Evolutionary conservation across 495 filamentous ascomycete genomes (phyloP).

Genomic region (Aspergillus indologenus): DNA sequence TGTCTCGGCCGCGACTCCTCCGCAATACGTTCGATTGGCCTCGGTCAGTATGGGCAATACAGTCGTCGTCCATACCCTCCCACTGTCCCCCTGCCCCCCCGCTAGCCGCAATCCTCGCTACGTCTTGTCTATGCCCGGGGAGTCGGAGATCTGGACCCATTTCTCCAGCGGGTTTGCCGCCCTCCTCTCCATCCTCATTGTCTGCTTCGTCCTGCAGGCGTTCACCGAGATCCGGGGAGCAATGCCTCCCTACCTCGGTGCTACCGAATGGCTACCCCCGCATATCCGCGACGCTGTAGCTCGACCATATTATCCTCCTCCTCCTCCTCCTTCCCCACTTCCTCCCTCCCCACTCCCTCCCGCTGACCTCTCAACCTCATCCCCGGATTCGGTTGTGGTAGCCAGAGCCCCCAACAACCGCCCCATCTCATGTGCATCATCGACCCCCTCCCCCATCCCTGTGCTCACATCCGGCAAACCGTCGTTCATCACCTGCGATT

Average conservation of each 20-base stretch:
- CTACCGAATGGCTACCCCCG: constrained; percentile 42
- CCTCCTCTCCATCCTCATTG: constrained; percentile 51
- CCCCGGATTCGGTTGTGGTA: background rate
- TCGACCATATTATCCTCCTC: constrained; percentile 15
- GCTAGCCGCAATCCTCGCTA: constrained; percentile 58
- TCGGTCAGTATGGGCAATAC: constrained; percentile 84
- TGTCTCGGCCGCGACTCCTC: constrained; percentile 40
- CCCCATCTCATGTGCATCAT: background rate
- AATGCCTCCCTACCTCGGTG: constrained; percentile 55
- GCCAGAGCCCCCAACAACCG: background rate
- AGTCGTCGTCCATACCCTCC: constrained; percentile 78
- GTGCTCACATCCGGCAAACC: background rate
- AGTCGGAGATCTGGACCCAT: constrained; percentile 46
- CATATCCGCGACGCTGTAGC: constrained; percentile 29
- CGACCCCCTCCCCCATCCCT: constrained; percentile 5
- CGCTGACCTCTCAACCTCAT: background rate
- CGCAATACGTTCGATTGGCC: constrained; percentile 72
- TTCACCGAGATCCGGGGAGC: constrained; percentile 65
- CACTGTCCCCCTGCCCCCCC: constrained; percentile 56
- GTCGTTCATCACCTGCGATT: constrained; percentile 3
- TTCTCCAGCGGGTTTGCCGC: constrained; percentile 47
- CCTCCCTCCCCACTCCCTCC: constrained; percentile 6
- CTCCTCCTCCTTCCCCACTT: background rate
- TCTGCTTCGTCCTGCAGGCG: constrained; percentile 61
- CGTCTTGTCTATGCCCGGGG: constrained; percentile 58